Conservation (phyloP, 371 early-diverging fungal genomes). For the Mortierella sp. region DNA sequence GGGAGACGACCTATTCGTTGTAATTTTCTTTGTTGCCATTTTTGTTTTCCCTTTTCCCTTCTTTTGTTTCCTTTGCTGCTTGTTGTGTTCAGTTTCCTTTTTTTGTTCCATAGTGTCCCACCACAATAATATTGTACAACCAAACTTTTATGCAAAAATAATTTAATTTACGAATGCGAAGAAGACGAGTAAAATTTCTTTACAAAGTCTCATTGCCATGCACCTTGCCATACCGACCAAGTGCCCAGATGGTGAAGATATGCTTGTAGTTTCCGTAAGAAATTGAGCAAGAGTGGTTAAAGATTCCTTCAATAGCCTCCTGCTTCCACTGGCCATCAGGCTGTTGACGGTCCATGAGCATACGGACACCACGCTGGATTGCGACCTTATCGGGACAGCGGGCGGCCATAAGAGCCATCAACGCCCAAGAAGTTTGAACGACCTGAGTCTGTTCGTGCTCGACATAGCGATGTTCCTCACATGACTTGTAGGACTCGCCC, state of each 20-base stretch:
- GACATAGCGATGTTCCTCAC: constrained; percentile 78
- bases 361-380: constrained; percentile 83
- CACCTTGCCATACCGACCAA: constrained; percentile 85
- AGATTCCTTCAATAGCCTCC: constrained; percentile 97
- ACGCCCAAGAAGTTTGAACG: constrained; percentile 92
- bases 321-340: constrained; percentile 96
- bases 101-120: neutral
- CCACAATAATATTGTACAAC: constrained; percentile 11
- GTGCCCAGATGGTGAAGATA: constrained; percentile 95
- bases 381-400: constrained; percentile 84
- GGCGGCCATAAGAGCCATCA: constrained; percentile 92
- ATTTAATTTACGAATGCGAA: neutral
- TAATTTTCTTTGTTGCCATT: constrained; percentile 17
- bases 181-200: neutral
- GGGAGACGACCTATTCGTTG: constrained; percentile 9
- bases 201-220: constrained; percentile 22
- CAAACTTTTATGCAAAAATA: neutral
- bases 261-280: constrained; percentile 73
- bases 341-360: constrained; percentile 91
- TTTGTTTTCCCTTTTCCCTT: neutral
- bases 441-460: constrained; percentile 87
- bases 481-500: constrained; percentile 96
- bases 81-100: neutral
- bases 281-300: constrained; percentile 95
- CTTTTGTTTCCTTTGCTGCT: constrained; percentile 1